Evolutionary conservation across 768 basidiomycete genomes (phyloP).

Genomic region (Collybiopsis luxurians): DNA sequence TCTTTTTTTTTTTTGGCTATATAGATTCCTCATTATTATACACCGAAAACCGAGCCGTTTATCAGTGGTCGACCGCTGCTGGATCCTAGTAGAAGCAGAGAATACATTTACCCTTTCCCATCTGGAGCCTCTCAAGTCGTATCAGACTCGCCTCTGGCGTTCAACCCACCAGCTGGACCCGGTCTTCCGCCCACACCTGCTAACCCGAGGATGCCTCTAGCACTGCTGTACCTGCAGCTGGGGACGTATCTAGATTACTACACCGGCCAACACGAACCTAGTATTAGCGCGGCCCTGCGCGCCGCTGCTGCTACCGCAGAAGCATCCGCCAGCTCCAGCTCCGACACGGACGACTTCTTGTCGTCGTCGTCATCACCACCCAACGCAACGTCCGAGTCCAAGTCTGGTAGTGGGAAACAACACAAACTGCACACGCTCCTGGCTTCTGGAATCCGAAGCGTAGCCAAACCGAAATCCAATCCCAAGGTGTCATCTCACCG

Average conservation of each 20-base stretch:
- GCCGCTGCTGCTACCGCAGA: constrained; percentile 2
- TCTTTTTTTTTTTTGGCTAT: neutral
- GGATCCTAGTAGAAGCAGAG: constrained; percentile 42
- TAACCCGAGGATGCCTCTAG: neutral
- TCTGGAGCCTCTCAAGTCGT: neutral
- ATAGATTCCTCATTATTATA: constrained; percentile 52
- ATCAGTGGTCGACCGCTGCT: constrained; percentile 55
- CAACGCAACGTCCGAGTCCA: no score
- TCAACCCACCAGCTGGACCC: no score
- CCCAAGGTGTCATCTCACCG: no score
- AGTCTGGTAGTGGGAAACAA: no score
- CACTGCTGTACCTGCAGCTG: constrained; percentile 50
- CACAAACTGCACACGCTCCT: constrained; percentile 13
- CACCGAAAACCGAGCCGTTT: no score
- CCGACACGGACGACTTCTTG: no score
- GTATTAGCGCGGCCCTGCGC: constrained; percentile 48
- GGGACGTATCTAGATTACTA: constrained; percentile 59
- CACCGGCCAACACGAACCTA: constrained; percentile 43
- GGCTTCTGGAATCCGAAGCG: constrained; percentile 23
- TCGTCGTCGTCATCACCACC: no score
- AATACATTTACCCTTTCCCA: constrained; percentile 45
- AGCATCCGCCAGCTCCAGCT: no score
- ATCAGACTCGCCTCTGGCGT: no score
- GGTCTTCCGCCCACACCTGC: no score
- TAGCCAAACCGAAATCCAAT: constrained; percentile 19